Conservation (phyloP, 768 basidiomycete species). For the Boletellus sp. region DNA sequence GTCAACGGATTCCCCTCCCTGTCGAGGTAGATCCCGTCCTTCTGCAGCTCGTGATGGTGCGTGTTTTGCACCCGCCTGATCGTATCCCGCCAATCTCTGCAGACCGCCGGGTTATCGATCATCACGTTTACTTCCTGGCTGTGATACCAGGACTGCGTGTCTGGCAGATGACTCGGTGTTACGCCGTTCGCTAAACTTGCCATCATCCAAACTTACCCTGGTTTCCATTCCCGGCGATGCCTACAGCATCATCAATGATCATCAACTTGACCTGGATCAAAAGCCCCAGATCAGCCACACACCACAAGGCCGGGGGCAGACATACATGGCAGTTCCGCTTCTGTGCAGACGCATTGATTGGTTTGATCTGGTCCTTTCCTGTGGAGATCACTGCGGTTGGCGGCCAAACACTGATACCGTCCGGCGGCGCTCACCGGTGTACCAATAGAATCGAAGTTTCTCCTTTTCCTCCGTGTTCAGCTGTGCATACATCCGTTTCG, state of each 20-base stretch:
- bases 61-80: slow-evolving; percentile 56
- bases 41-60: slow-evolving; percentile 40
- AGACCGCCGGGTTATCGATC: slow-evolving; percentile 52
- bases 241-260: slow-evolving; percentile 59
- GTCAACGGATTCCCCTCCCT: slow-evolving; percentile 37
- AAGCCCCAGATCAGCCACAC: not conserved
- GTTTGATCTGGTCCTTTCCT: slow-evolving; percentile 61
- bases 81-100: slow-evolving; percentile 53
- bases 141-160: slow-evolving; percentile 71
- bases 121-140: slow-evolving; percentile 67
- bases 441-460: slow-evolving; percentile 53
- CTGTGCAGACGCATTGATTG: slow-evolving; percentile 61
- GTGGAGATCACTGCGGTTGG: not conserved
- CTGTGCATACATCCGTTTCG: slow-evolving; percentile 50
- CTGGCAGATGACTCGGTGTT: slow-evolving; percentile 23
- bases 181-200: slow-evolving; percentile 2
- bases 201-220: slow-evolving; percentile 38
- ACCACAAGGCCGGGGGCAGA: not conserved
- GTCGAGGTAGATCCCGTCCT: slow-evolving; percentile 59
- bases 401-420: not conserved
- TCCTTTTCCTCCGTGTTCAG: slow-evolving; percentile 45
- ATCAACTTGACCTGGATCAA: slow-evolving; percentile 54
- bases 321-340: slow-evolving; percentile 66
- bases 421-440: slow-evolving; percentile 32
- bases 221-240: slow-evolving; percentile 69